phyloP scores from a whole-genome alignment of 202 grass and related monocot genomes.

The Musa balbisiana region DNA sequence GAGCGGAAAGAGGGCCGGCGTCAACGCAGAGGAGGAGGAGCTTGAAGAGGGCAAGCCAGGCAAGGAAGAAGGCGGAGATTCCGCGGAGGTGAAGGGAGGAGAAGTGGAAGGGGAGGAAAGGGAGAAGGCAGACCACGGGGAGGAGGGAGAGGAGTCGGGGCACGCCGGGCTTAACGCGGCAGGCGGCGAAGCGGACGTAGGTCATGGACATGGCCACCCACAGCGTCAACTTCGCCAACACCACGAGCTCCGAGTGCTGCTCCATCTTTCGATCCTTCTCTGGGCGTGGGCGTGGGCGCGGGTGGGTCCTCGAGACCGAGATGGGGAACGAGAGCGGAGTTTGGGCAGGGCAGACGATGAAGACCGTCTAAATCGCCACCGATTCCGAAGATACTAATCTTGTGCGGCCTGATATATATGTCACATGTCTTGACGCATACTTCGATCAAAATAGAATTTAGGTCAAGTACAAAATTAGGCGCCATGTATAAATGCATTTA shows the following conservation, averaged over 20 bases:
- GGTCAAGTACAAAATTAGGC: no score
- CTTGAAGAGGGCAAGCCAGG: slow-evolving; percentile 18
- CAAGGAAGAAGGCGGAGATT: slow-evolving; percentile 27
- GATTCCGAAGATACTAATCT: no score
- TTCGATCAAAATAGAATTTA: no score
- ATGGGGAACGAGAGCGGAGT: no score
- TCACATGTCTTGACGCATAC: no score
- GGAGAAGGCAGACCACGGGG: slow-evolving; percentile 6
- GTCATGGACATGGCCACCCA: not conserved
- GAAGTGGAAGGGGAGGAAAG: slow-evolving; percentile 6
- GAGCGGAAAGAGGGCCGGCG: slow-evolving; percentile 1
- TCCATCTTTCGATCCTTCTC: not conserved
- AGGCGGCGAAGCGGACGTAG: slow-evolving; percentile 11
- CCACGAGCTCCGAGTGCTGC: not conserved
- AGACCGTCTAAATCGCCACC: no score
- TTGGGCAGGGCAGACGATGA: no score
- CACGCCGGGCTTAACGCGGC: not conserved
- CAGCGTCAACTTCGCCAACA: not conserved
- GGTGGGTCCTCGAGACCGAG: no score
- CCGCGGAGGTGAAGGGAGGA: slow-evolving; percentile 8
- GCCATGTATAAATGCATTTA: no score
- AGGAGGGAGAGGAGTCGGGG: slow-evolving; percentile 7
- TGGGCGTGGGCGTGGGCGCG: no score
- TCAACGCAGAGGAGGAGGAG: slow-evolving; percentile 15
- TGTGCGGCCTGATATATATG: no score